Percentiles rank a stretch among this genome's conserved stretches.
Evolutionary conservation across 2,329 filamentous ascomycete species (phyloP).

Genomic region (Chaetomiaceae sp.): DNA sequence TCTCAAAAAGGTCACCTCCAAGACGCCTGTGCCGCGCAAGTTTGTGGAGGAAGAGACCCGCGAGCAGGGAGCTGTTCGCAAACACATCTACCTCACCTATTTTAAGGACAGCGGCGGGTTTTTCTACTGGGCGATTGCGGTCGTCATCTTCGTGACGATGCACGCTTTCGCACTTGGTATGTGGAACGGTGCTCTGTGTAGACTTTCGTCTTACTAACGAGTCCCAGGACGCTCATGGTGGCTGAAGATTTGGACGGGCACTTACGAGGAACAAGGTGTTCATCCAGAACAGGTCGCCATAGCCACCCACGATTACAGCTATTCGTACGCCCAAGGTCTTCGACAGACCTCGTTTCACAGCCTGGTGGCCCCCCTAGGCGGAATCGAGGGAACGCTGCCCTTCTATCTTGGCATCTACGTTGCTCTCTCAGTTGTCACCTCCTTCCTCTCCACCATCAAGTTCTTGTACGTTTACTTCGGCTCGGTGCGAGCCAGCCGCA

Average conservation of each 20-base stretch:
- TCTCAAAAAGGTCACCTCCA: constrained; percentile 45
- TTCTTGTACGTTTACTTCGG: constrained; percentile 59
- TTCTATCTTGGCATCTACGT: constrained; percentile 68
- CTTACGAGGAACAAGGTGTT: constrained; percentile 31
- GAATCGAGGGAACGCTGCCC: constrained; percentile 36
- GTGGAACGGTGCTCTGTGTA: constrained; percentile 5
- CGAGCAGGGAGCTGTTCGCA: constrained; percentile 63
- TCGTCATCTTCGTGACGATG: constrained; percentile 48
- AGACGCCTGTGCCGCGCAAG: constrained; percentile 49
- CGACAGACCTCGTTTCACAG: constrained; percentile 41
- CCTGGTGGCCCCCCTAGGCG: constrained; percentile 25
- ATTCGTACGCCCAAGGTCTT: constrained; percentile 40
- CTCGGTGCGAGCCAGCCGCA: constrained; percentile 62
- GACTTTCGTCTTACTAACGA: constrained; percentile 8
- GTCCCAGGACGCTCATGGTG: constrained; percentile 52
- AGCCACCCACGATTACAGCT: constrained; percentile 31
- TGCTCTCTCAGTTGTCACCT: constrained; percentile 50
- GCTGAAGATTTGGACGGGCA: constrained; percentile 56
- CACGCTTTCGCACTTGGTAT: constrained; percentile 49
- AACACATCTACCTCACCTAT: constrained; percentile 61
- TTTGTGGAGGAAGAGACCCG: constrained; percentile 72
- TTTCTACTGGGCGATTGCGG: constrained; percentile 51
- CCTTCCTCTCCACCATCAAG: constrained; percentile 53
- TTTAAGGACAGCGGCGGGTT: constrained; percentile 59
- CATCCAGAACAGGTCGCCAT: constrained; percentile 22